Percentiles rank a stretch among this genome's conserved stretches.
These are phyloP conservation scores for Ceratobasidium sp. DNA, from an alignment of 1,284 basidiomycete genomes.

Conservation along the genomic window DNA sequence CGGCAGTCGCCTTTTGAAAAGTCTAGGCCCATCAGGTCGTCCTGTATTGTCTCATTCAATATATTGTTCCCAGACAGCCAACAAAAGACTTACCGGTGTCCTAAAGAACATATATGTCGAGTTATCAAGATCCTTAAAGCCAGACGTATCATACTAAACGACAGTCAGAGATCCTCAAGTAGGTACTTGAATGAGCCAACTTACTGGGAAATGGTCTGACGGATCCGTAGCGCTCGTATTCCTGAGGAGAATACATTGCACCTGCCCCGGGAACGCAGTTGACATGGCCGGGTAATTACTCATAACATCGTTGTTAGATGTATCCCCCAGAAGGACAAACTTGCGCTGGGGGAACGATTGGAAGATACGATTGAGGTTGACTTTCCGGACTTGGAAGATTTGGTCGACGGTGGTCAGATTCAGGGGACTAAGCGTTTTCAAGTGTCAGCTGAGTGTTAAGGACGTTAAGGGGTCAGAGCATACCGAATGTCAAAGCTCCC, in stretches of 20 bases:
- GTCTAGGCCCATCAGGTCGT: constrained; percentile 48
- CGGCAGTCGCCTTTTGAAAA: constrained; percentile 49
- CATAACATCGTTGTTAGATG: constrained; percentile 48
- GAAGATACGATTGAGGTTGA: constrained; percentile 46
- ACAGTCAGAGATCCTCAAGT: not conserved
- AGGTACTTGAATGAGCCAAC: not conserved
- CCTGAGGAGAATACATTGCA: constrained; percentile 49
- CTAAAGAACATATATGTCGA: constrained; percentile 50
- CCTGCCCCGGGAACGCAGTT: constrained; percentile 47
- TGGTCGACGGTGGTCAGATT: constrained; percentile 50
- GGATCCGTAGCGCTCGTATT: constrained; percentile 50
- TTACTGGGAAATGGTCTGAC: constrained; percentile 47
- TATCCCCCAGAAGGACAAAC: constrained; percentile 50
- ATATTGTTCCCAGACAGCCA: not conserved
- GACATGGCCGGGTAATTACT: constrained; percentile 46
- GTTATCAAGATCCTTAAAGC: constrained; percentile 47
- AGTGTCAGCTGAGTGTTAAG: not conserved
- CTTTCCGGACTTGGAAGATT: constrained; percentile 48
- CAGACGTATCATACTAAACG: constrained; percentile 47
- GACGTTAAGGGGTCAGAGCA: not conserved
- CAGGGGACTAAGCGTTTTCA: constrained; percentile 25
- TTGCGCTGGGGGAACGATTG: constrained; percentile 49
- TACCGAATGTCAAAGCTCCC: constrained; percentile 49
- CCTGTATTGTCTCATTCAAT: constrained; percentile 27
- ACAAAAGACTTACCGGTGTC: constrained; percentile 40